Evolutionary conservation across 805 yeast species (phyloP), one percentile per base, ranked within the genome.

Genomic region (Kodamaea restingae): DNA sequence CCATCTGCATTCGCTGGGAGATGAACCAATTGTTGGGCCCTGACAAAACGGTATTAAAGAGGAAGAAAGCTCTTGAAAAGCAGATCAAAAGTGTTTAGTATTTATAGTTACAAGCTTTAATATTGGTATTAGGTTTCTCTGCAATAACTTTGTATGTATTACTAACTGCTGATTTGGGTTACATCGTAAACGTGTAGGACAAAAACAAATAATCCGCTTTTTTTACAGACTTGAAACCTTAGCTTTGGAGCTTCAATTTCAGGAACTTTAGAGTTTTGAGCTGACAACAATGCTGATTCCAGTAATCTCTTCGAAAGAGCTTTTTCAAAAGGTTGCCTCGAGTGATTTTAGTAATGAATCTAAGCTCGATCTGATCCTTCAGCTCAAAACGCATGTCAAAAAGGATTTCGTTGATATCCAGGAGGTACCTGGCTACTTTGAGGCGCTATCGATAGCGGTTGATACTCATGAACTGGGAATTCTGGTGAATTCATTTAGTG

Each of bases 331-430:
- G 12, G 36, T 55, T 3, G 49, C 53, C 4, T 47, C 59, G 7
- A 36, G 39, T 8, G 46, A 30, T 4, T 41, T 27, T 29, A 24
- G 33, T 32, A 41, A 40, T 30, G 49, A 48, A 7, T 25, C 15
- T 21, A 56, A 49, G 46, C 43, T 50, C 17, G 49, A 42, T 35
- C 39, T 44, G 5, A 53, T 67, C 4, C 44, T 48, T 11, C 61
- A 63, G 15, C 62, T 77, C 41, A 78, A 79, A 44, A 66, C 76
- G 0, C 76, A 70, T 46, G 76, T 79, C 41, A 79, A 79, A 45
- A 60, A 75, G 36, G 81, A 76, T 35, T 60, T 70, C 42, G 79
- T 79, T 24, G 73, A 76, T 38, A 47, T 76, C n/a, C 36, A 58
- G 1, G 65, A 68, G 36, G 80, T 75, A 3, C 75, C 76, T 9